A percentile compares a stretch with the other conserved stretches of the same genome.
These are phyloP conservation scores for Clonostachys chloroleuca DNA, from an alignment of 2,329 filamentous ascomycete genomes.

Conservation along the genomic window DNA sequence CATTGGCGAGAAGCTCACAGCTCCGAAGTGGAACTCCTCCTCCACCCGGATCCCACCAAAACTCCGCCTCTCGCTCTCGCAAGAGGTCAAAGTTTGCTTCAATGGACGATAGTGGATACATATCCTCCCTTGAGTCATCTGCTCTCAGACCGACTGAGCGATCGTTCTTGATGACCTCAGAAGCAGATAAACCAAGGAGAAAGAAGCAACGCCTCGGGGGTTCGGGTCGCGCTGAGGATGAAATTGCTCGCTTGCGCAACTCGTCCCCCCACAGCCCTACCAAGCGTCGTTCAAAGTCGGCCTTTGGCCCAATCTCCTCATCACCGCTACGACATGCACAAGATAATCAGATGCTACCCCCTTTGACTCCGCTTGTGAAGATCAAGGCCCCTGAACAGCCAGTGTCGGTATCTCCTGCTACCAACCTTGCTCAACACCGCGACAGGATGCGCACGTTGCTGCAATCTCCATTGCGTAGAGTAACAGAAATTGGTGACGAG, in stretches of 20 bases:
- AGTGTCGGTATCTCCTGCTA: constrained; percentile 87
- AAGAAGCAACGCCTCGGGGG: constrained; percentile 35
- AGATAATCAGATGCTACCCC: constrained; percentile 63
- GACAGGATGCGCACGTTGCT: constrained; percentile 14
- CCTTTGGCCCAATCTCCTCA: constrained; percentile 53
- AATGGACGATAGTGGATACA: constrained; percentile 92
- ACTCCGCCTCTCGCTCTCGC: constrained; percentile 63
- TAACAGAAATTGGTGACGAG: too few relatives aligned
- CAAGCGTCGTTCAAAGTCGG: constrained; percentile 55
- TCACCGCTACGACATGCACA: constrained; percentile 59
- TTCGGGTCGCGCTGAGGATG: constrained; percentile 68
- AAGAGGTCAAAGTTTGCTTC: constrained; percentile 66
- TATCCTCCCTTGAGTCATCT: constrained; percentile 92
- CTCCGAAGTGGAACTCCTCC: constrained; percentile 73
- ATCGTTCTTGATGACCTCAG: constrained; percentile 66
- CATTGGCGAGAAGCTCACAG: constrained; percentile 58
- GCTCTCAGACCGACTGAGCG: constrained; percentile 68
- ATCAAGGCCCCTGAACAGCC: constrained; percentile 57
- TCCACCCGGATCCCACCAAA: constrained; percentile 53
- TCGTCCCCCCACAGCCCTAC: constrained; percentile 92
- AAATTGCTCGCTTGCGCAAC: constrained; percentile 87
- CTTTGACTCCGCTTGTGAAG: constrained; percentile 79
- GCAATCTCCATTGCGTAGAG: too few relatives aligned
- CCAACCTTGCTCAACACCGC: constrained; percentile 84
- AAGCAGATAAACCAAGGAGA: constrained; percentile 73